Evolutionary conservation across 23 red algal species (phyloP), one percentile per base, ranked within the genome.

Genomic region (Pyropia haitanensis): DNA sequence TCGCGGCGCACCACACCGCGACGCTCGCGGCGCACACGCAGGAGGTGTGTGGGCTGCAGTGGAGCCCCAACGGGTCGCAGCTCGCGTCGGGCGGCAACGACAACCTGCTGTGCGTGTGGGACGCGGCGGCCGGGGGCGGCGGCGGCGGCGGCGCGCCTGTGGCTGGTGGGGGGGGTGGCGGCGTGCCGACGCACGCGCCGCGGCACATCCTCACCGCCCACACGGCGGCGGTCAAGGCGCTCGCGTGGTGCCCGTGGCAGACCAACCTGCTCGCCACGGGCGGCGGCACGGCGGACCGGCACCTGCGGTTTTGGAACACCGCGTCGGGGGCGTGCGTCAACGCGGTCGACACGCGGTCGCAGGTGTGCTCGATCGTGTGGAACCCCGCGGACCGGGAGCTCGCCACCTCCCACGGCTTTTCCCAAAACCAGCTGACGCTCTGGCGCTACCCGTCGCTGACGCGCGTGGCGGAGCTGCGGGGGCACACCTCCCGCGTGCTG

Each of bases 181-280:
- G 5, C 8, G 63, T 30, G 24, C 39, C 39, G 39, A 46, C 39
- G 10, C 39, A 46, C 5, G 68, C 73, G 10, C 86, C 86, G 16
- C 67, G 71, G 51, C 58, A 60, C 61, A 6, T 18, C n/a, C 78
- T 98, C 53, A 75, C 81, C 61, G 61, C 87, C 46, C 94, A 98
- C 67, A 80, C 74, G 18, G 94, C 94, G 27, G 94, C 94, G 26
- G 94, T 98, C 22, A 98, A 98, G 67, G 94, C 94, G 16, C 62
- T 98, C 3, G 94, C 85, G 33, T 98, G 94, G 94, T 98, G 94
- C 53, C 94, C 94, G 27, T 98, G 94, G 94, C 94, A 98, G 83
- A 75, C 67, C 26, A 75, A 85, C 55, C 70, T 98, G 67, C 61
- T 98, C 27, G 94, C 94, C 17, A 82, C 84, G 9, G 94, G 94